Base-by-base conservation (phyloP, 2,329 filamentous ascomycete genomes). In the Hypoxylon sp. region DNA sequence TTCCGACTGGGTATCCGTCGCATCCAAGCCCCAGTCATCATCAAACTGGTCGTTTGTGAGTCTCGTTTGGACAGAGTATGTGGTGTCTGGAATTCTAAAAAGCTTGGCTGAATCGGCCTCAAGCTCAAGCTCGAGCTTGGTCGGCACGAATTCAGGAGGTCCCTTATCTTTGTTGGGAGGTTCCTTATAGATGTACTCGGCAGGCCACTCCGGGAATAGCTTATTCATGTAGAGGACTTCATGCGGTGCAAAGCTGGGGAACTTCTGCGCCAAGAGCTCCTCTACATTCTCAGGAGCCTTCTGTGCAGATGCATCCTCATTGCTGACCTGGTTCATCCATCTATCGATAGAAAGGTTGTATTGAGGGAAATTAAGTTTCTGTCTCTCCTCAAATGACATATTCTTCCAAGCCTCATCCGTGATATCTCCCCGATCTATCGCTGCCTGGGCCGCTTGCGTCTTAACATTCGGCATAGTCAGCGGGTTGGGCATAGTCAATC, bases 51-150 rank as follows among this genome's bases (percentile, higher is more conserved):
- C 82, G 23, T 89, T 79, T 6, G 71, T 70, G 14, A 68, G 55
- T 60, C 72, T 86, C 65, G 84, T 50, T 77, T 79, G 2, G 79
- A 75, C 3, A 83, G 82, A 0, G 86, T 84, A 25, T 89, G 11
- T 43, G 11, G 38, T 85, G 0, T 90, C 90, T 0, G 89, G 85
- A n/a, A 95, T 88, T 61, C 90, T 89, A 78, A 98, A 99, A 25
- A 87, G 85, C 73, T 94, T 93, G 78, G 97, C 93, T 72, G 97
- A 92, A 74, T 98, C 96, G 50, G 88, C 86, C 2, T 93, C 91
- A 34, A 98, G 83, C 67, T 99, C 96, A 13, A 99, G 85, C 67
- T 89, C 94, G 62, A 97, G 86, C 79, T 99, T 99, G 19, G 91
- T 94, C 0, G 94, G 93, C 4, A 94, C 87, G 2, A 98, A 75